These are phyloP conservation scores for Russula brevipes DNA, from an alignment of 768 basidiomycete genomes.

Conservation along the genomic window DNA sequence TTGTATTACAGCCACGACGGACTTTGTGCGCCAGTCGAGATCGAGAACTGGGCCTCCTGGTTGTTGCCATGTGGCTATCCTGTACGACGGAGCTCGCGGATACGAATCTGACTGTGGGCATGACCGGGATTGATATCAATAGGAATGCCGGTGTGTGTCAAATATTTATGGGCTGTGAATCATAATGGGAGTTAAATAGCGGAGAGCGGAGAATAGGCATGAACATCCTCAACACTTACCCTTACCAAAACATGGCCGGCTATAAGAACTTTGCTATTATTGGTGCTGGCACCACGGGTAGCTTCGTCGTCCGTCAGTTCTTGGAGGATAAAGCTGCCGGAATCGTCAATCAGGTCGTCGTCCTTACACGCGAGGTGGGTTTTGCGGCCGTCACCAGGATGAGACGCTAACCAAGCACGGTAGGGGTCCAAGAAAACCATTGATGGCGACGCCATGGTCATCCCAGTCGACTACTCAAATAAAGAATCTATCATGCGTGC, in stretches of 20 bases:
- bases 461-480: conserved; percentile 16
- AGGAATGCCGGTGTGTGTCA: no score
- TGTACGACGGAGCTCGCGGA: no score
- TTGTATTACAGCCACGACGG: no score
- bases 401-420: background rate
- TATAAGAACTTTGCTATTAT: conserved; percentile 22
- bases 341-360: conserved; percentile 12
- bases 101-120: no score
- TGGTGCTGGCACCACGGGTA: conserved; percentile 21
- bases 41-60: no score
- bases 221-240: no score
- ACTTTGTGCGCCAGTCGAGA: no score
- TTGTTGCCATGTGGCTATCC: no score
- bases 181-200: no score
- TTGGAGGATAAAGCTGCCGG: conserved; percentile 17
- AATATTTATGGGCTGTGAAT: no score
- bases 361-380: conserved; percentile 22
- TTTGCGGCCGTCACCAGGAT: background rate
- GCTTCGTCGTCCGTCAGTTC: conserved; percentile 14
- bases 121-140: no score
- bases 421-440: conserved; percentile 28
- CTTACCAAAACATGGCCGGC: conserved; percentile 11
- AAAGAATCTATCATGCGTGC: conserved; percentile 9
- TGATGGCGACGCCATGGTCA: conserved; percentile 6
- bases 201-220: no score